These are phyloP conservation scores for Rhynchospora tenuis DNA, from an alignment of 176 grass and related monocot species.

Conservation along the genomic window DNA sequence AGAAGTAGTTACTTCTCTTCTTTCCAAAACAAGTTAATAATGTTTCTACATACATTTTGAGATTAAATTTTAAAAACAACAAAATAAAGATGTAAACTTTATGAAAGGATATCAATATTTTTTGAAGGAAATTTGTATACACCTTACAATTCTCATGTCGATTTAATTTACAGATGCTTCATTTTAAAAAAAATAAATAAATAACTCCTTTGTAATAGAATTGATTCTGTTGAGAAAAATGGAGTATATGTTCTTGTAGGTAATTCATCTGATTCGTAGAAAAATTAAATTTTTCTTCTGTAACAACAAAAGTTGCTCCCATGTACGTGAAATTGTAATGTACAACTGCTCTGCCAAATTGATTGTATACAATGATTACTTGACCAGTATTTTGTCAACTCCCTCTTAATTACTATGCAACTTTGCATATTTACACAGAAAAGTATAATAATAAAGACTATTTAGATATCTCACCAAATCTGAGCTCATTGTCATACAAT, in stretches of 20 bases:
- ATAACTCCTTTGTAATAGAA: neutral
- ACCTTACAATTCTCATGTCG: too few species aligned
- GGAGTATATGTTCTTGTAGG: neutral
- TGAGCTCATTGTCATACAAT: neutral
- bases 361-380: neutral
- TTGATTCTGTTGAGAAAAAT: neutral
- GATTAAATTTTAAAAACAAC: neutral
- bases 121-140: too few species aligned
- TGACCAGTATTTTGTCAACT: neutral
- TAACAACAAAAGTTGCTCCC: neutral
- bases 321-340: too few species aligned
- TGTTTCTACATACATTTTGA: neutral
- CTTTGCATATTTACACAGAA: conserved; percentile 4
- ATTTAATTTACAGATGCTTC: too few species aligned
- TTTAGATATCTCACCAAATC: neutral
- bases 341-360: neutral
- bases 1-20: neutral
- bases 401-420: neutral
- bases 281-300: neutral
- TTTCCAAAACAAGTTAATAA: neutral
- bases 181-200: neutral
- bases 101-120: too few species aligned
- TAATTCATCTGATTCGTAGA: neutral
- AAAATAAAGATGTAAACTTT: neutral
- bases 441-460: neutral